phyloP scores from a whole-genome alignment of 345 rosid species.

The Linum trigynum region DNA sequence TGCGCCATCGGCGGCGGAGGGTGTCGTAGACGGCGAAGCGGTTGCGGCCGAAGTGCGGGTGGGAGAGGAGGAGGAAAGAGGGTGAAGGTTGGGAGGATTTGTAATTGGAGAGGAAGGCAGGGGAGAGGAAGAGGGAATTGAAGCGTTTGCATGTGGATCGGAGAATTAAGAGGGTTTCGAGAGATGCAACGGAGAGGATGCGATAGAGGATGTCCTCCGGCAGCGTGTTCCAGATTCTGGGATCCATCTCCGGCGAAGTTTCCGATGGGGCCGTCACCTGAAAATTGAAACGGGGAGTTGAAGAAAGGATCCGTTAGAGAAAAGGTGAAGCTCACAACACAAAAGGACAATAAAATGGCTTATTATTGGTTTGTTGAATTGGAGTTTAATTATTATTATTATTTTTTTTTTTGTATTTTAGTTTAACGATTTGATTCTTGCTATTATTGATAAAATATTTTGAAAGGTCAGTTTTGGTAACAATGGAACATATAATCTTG shows the following conservation, averaged over 20 bases:
- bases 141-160: neutral
- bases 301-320: too few species aligned
- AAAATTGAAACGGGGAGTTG: too few species aligned
- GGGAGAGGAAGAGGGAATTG: neutral
- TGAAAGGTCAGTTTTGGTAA: too few species aligned
- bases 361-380: too few species aligned
- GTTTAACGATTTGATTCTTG: too few species aligned
- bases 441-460: too few species aligned
- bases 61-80: slow-evolving; percentile 1
- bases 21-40: neutral
- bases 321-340: too few species aligned
- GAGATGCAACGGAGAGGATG: neutral
- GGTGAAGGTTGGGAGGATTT: neutral
- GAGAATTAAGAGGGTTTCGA: neutral
- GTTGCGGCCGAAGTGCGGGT: neutral
- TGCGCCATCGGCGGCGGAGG: neutral
- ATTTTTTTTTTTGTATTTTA: too few species aligned
- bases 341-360: too few species aligned
- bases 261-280: too few species aligned
- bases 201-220: neutral
- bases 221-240: neutral
- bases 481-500: too few species aligned
- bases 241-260: neutral
- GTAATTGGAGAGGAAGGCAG: neutral
- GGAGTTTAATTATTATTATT: too few species aligned